A percentile compares a stretch with the other conserved stretches of the same genome.
Evolutionary conservation across 192 early-diverging fungal species (phyloP).

Genomic region (Linnemannia elongata): DNA sequence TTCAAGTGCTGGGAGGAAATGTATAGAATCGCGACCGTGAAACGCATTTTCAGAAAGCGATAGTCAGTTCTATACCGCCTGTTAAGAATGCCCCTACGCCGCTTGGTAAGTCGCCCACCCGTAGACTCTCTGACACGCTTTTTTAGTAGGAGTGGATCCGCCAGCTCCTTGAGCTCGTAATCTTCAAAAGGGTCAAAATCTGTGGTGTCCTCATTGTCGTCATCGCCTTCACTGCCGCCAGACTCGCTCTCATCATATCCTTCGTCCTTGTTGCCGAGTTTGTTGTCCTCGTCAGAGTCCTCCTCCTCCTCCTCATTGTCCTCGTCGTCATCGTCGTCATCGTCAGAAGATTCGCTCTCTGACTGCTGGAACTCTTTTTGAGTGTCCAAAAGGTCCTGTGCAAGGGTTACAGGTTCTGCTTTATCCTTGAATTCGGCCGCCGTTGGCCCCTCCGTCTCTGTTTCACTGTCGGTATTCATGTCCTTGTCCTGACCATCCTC

Average conservation of each 20-base stretch:
- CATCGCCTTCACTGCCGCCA: background rate
- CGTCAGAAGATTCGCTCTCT: conserved; percentile 14
- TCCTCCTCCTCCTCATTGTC: background rate
- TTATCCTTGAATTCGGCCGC: conserved; percentile 27
- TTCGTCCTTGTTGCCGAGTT: background rate
- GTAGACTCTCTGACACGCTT: background rate
- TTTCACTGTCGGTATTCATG: background rate
- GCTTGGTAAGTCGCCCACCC: background rate
- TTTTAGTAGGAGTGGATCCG: background rate
- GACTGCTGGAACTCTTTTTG: conserved; percentile 23
- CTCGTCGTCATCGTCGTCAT: background rate
- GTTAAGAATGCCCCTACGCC: background rate
- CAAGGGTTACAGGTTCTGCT: background rate
- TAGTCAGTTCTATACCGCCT: background rate
- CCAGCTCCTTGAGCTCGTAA: background rate
- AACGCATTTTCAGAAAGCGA: background rate
- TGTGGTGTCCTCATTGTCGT: background rate
- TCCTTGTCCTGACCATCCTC: background rate
- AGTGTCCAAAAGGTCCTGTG: conserved; percentile 15
- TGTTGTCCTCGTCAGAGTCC: background rate
- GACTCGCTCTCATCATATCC: background rate
- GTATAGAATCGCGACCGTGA: conserved; percentile 30
- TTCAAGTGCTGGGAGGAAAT: conserved; percentile 34
- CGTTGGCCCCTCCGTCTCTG: background rate
- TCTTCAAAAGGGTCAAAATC: background rate